A percentile compares a stretch with the other conserved stretches of the same genome.
These are phyloP conservation scores for Nakaseomyces glabratus DNA, from an alignment of 1,139 yeast genomes.

Conservation along the genomic window DNA sequence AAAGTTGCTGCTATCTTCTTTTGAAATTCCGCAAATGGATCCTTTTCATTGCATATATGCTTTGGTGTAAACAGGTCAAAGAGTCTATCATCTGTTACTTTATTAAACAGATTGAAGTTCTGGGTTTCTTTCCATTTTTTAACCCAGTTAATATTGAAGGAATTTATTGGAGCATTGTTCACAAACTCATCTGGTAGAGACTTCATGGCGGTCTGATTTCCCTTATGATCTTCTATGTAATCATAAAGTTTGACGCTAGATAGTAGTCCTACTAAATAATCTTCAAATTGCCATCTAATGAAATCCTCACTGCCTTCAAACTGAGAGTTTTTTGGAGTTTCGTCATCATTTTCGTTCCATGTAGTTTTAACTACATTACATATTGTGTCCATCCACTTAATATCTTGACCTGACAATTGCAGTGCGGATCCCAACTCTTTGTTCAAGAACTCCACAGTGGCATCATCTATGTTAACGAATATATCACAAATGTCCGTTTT, in stretches of 20 bases:
- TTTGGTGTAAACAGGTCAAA: conserved; percentile 81
- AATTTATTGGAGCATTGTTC: conserved; percentile 36
- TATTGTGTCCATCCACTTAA: conserved; percentile 50
- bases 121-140: conserved; percentile 56
- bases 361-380: conserved; percentile 23
- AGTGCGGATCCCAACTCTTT: conserved; percentile 36
- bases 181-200: conserved; percentile 18
- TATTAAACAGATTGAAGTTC: conserved; percentile 63
- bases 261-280: conserved; percentile 68
- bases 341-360: conserved; percentile 38
- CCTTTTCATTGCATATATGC: conserved; percentile 40
- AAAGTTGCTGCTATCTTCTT: conserved; percentile 29
- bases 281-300: conserved; percentile 81
- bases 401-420: conserved; percentile 55
- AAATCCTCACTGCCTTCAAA: conserved; percentile 82
- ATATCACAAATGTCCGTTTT: conserved; percentile 48
- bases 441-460: conserved; percentile 39
- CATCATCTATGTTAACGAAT: conserved; percentile 46
- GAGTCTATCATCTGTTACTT: conserved; percentile 74
- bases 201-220: conserved; percentile 28
- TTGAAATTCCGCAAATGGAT: conserved; percentile 28
- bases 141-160: conserved; percentile 51
- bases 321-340: conserved; percentile 40
- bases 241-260: conserved; percentile 63
- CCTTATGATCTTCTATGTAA: conserved; percentile 39